These are phyloP conservation scores for Aphanomyces stellatus DNA, from an alignment of 352 stramenopile species.

Conservation along the genomic window DNA sequence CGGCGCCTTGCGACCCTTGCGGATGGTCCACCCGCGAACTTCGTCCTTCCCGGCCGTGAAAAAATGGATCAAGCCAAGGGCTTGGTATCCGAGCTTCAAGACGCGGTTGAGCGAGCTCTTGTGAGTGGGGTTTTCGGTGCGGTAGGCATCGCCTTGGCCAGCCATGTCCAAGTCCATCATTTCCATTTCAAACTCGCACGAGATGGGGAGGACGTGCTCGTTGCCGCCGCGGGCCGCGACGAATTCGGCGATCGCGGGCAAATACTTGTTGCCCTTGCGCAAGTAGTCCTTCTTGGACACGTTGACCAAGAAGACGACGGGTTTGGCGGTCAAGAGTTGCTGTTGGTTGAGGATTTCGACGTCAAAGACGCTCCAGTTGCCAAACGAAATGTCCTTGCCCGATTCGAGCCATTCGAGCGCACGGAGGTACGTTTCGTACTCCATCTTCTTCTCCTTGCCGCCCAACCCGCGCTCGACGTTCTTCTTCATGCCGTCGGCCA, in stretches of 20 bases:
- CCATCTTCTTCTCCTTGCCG: constrained; percentile 94
- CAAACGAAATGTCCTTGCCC: constrained; percentile 88
- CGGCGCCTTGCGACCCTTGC: constrained; percentile 92
- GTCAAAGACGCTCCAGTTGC: constrained; percentile 78
- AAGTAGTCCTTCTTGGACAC: constrained; percentile 98
- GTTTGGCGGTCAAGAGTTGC: constrained; percentile 91
- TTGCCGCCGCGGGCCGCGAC: constrained; percentile 94
- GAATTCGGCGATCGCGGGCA: constrained; percentile 96
- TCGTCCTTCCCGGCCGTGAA: constrained; percentile 99
- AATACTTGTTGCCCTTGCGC: constrained; percentile 96
- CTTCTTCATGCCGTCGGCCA: constrained; percentile 69
- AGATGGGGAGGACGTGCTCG: constrained; percentile 96
- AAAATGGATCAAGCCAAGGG: constrained; percentile 98
- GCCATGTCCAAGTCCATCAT: constrained; percentile 65
- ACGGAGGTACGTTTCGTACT: constrained; percentile 83
- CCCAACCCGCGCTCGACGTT: constrained; percentile 82
- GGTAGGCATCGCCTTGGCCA: constrained; percentile 52
- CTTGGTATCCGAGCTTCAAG: constrained; percentile 96
- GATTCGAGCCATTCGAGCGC: constrained; percentile 74
- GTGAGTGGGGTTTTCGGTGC: constrained; percentile 75
- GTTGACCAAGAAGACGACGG: constrained; percentile 99
- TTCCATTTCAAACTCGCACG: constrained; percentile 97
- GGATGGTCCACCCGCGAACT: constrained; percentile 98
- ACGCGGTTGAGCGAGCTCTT: constrained; percentile 94
- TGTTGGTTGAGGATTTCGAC: constrained; percentile 89